phyloP scores from a whole-genome alignment of 176 grass and related monocot genomes.

The Lolium rigidum region DNA sequence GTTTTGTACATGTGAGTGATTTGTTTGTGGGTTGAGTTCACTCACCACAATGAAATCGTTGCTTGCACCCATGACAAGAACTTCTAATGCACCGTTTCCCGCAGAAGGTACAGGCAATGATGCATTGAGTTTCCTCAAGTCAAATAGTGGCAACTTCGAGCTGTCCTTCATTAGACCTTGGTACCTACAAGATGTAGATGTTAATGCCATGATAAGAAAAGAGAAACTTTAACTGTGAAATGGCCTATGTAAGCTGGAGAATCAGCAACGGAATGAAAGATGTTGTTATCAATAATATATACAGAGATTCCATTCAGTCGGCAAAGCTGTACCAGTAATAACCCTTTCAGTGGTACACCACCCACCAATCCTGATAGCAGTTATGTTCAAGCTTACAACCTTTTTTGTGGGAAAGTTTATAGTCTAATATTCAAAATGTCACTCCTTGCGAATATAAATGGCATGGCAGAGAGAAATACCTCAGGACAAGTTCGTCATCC shows the following conservation, averaged over 20 bases:
- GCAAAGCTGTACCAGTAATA: not conserved
- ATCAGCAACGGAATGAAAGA: not conserved
- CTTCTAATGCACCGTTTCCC: slow-evolving; percentile 45
- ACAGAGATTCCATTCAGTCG: not conserved
- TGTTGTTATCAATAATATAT: not conserved
- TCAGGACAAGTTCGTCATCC: slow-evolving; percentile 81
- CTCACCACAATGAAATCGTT: slow-evolving; percentile 97
- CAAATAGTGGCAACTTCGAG: slow-evolving; percentile 79
- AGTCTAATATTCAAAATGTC: not conserved
- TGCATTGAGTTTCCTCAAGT: slow-evolving; percentile 79
- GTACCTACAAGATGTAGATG: slow-evolving; percentile 63
- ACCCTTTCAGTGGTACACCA: not conserved
- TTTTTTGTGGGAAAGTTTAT: not conserved
- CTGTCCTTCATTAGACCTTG: slow-evolving; percentile 84
- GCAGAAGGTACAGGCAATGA: slow-evolving; percentile 75
- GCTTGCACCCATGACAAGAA: slow-evolving; percentile 78
- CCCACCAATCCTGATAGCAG: not conserved
- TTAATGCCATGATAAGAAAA: slow-evolving; percentile 21
- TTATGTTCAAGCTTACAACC: not conserved
- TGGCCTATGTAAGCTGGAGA: slow-evolving; percentile 1
- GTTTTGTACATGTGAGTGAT: not conserved
- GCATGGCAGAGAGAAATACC: slow-evolving; percentile 28
- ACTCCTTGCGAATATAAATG: not conserved
- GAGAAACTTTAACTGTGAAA: not conserved
- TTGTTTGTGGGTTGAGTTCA: not conserved